Conservation (phyloP, 768 basidiomycete species). For the Termitomyces sp. region DNA sequence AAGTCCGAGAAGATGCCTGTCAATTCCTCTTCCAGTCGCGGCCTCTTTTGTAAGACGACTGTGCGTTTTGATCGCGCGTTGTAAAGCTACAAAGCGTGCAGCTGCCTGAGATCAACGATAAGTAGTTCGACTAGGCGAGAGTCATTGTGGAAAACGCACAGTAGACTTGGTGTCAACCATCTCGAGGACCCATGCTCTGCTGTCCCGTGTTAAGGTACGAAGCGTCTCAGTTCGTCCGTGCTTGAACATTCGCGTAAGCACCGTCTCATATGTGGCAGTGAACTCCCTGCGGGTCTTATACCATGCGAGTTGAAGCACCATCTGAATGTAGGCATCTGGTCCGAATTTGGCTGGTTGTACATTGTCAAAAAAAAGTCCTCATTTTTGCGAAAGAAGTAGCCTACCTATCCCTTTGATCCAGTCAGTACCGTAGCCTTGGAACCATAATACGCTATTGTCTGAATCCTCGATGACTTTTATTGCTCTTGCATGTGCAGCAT, state of each 20-base stretch:
- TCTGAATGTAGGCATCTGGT: constrained; percentile 87
- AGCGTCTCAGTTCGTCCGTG: constrained; percentile 90
- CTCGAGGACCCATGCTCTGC: constrained; percentile 68
- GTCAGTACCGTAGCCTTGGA: constrained; percentile 73
- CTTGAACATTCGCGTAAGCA: constrained; percentile 79
- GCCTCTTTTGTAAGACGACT: constrained; percentile 68
- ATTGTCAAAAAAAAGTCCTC: background rate
- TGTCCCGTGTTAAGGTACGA: constrained; percentile 66
- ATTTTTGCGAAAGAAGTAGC: constrained; percentile 16
- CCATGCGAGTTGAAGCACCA: constrained; percentile 90
- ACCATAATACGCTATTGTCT: constrained; percentile 80
- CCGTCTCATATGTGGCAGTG: constrained; percentile 92
- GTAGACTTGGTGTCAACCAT: constrained; percentile 53
- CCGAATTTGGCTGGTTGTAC: constrained; percentile 30
- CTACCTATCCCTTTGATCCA: constrained; percentile 79
- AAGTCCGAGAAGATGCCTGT: constrained; percentile 87
- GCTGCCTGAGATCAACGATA: constrained; percentile 19
- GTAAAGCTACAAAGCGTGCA: constrained; percentile 44
- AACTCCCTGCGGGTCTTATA: constrained; percentile 69
- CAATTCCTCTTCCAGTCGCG: constrained; percentile 77
- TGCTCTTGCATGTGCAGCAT: constrained; percentile 51
- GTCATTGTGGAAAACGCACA: constrained; percentile 27
- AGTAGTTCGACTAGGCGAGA: background rate
- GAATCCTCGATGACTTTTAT: constrained; percentile 63
- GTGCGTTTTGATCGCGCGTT: constrained; percentile 66